Conservation (phyloP, 441 rosid genomes). For the Codiaeum variegatum region DNA sequence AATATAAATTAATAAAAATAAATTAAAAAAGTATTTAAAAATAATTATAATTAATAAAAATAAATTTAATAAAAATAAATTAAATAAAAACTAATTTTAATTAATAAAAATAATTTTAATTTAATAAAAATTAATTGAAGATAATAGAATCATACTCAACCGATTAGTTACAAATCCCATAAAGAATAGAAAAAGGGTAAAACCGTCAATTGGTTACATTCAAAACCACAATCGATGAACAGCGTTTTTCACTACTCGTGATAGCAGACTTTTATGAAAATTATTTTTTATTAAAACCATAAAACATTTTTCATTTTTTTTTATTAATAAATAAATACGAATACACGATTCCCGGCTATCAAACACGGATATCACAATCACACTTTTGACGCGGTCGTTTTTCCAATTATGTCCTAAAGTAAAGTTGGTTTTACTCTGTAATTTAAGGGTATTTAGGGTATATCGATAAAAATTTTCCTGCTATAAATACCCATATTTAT, state of each 20-base stretch:
- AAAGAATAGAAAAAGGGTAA: not conserved
- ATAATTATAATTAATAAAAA: too few species aligned
- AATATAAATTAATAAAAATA: too few species aligned
- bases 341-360: not conserved
- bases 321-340: not conserved
- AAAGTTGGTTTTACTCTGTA: not conserved
- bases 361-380: conserved; percentile 2
- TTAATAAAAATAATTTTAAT: too few species aligned
- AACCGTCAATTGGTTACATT: not conserved
- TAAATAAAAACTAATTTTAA: too few species aligned
- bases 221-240: not conserved
- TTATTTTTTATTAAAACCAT: too few species aligned
- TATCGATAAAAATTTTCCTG: too few species aligned
- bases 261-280: conserved; percentile 15
- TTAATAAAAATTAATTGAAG: too few species aligned
- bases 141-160: too few species aligned
- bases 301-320: too few species aligned
- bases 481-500: conserved; percentile 31
- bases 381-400: not conserved
- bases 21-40: too few species aligned
- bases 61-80: too few species aligned
- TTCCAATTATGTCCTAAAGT: not conserved
- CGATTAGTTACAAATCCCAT: too few species aligned
- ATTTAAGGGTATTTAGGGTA: conserved; percentile 18
- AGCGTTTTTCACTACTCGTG: not conserved